Evolutionary conservation across 345 rosid genomes (phyloP), one percentile per base, ranked within the genome.

Genomic region (Syzygium oleosum): DNA sequence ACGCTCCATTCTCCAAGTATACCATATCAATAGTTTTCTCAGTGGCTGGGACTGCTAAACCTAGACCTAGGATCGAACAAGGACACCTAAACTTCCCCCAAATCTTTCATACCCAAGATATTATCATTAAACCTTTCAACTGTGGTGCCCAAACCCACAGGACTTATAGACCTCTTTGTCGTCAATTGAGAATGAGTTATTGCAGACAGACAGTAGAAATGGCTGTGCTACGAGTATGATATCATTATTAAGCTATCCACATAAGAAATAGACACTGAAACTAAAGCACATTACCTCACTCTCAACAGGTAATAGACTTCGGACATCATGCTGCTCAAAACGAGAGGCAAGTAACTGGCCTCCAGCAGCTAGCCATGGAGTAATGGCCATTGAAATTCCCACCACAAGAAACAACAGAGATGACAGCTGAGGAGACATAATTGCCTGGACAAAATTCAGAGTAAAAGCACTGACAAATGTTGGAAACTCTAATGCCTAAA

Each of bases 341-440:
- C 98, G 97, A 84, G 99, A 96, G 86, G 99, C 99, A 90, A 97
- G 92, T 88, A 97, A 90, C 90, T 97, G 99, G 87, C 99, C 99
- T 85, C 99, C 99, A 92, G 99, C 99, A 90, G 99, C 99, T 86
- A 97, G 92, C 97, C 96, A 97, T 52, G 99, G 99, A 52, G 99
- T 97, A 86, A 97, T 85, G 90, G 99, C 99, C 99, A 97, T 97
- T 88, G 99, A 96, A 85, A 97, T 91, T 86, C 99, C 99, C 91
- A 97, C 99, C 84, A 96, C 94, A 91, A 97, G 99, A 91, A 97
- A 97, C 88, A 97, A 91, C 90, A 97, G 93, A 87, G 99, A 97
- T 43, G 99, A 97, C 52, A 95, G 89, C 90, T 95, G 98, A 88
- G 98, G 91, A 91, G 99, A 94, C 98, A 97, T 93, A 93, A 97